phyloP scores from a whole-genome alignment of 148 eudicot species.

The Silene uniflora region DNA sequence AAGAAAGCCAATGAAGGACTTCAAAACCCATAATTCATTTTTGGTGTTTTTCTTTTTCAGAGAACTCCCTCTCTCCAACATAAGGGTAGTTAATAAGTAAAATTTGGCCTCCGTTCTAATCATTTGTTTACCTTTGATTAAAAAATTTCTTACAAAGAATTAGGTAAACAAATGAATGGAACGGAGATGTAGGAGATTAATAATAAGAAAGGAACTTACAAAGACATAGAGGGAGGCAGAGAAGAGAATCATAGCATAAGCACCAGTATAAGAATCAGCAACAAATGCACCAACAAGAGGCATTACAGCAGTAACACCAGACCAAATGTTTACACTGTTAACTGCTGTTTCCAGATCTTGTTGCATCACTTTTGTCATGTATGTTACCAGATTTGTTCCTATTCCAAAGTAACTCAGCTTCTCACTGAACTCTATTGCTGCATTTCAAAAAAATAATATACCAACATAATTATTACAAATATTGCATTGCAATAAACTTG shows the following conservation, averaged over 20 bases:
- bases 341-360: slow-evolving; percentile 74
- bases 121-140: too few relatives aligned
- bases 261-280: slow-evolving; percentile 76
- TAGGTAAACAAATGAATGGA: too few relatives aligned
- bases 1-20: too few relatives aligned
- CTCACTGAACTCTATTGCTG: slow-evolving; percentile 87
- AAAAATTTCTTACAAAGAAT: too few relatives aligned
- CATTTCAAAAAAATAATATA: not conserved
- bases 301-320: slow-evolving; percentile 70
- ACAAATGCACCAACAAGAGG: slow-evolving; percentile 77
- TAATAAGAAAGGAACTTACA: slow-evolving; percentile 27
- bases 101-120: too few relatives aligned
- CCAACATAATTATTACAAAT: not conserved
- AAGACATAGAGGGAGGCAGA: slow-evolving; percentile 55
- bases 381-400: slow-evolving; percentile 66
- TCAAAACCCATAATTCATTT: too few relatives aligned
- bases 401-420: slow-evolving; percentile 75
- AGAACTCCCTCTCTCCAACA: too few relatives aligned
- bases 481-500: too few relatives aligned
- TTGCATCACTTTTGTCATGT: slow-evolving; percentile 69
- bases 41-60: too few relatives aligned
- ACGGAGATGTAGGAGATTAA: too few relatives aligned
- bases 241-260: slow-evolving; percentile 53
- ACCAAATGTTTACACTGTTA: slow-evolving; percentile 59
- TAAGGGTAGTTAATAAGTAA: too few relatives aligned